A percentile compares a stretch with the other conserved stretches of the same genome.
Conservation (phyloP, 176 grass and related monocot genomes). For the Puya raimondii region DNA sequence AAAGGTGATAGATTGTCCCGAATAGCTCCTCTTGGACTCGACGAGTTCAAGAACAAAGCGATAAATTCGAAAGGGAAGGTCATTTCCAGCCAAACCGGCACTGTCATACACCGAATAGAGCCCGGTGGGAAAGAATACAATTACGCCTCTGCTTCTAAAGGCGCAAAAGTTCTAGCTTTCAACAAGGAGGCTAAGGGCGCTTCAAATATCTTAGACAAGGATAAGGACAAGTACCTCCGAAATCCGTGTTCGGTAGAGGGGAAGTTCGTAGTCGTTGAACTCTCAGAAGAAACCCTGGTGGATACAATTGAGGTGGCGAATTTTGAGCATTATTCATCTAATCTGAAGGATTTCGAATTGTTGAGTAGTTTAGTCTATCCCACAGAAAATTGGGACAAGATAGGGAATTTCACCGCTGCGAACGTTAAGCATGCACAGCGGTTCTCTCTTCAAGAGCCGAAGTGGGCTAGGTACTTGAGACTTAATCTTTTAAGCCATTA, state of each 20-base stretch:
- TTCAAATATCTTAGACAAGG: constrained; percentile 90
- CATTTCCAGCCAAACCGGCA: constrained; percentile 37
- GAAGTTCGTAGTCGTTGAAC: constrained; percentile 87
- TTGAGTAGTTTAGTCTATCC: constrained; percentile 73
- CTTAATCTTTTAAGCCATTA: constrained; percentile 84
- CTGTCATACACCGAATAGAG: constrained; percentile 71
- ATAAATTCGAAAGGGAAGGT: constrained; percentile 47
- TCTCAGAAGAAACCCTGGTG: constrained; percentile 98
- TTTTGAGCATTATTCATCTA: constrained; percentile 94
- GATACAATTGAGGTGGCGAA: constrained; percentile 76
- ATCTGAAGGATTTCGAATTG: constrained; percentile 78
- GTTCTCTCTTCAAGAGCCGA: constrained; percentile 62
- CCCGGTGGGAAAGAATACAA: constrained; percentile 90
- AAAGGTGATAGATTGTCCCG: constrained; percentile 43
- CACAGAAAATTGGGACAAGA: constrained; percentile 66
- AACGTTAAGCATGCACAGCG: constrained; percentile 68
- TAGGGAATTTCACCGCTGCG: constrained; percentile 63
- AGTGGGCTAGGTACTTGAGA: constrained; percentile 88
- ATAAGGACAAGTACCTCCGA: constrained; percentile 87
- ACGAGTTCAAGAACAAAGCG: constrained; percentile 82
- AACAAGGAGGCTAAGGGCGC: constrained; percentile 98
- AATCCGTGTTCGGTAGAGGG: constrained; percentile 90
- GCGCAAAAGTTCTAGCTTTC: constrained; percentile 69
- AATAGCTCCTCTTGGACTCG: constrained; percentile 49
- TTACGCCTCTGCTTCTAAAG: constrained; percentile 77